Base-by-base conservation (phyloP, 106 monocot genomes). In the Hemerocallis citrina region DNA sequence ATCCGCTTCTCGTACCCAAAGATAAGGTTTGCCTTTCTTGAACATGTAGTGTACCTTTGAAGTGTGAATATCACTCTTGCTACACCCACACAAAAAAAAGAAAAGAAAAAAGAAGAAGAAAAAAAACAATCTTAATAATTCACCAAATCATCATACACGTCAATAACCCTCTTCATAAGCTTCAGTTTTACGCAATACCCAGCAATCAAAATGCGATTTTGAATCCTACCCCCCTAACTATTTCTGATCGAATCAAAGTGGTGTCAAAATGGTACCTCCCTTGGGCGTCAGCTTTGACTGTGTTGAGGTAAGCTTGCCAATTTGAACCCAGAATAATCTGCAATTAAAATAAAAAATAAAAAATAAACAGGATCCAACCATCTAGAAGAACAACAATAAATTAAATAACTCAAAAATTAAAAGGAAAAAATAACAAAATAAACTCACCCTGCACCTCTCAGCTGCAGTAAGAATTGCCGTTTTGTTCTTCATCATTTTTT, bases 271-370 rank as follows among this genome's bases (percentile, higher is more conserved):
- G 20, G 12, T 67, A 87, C 92, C 92, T 92, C 29, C 87, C 92
- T 51, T 72, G 77, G 22, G 83, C 67, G 35, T 92, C 83, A n/a
- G 78, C 87, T 77, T 86, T 92, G 77, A 59, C 15, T 7, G 59
- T 59, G 38, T 59, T 59, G 39, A 59, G 59, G 33, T 59, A 39
- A 33, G 59, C 37, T 24, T 37, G 38, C 74, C 80, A 87, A 43
- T 84, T 87, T 19, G 87, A 64, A 30, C 72, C 75, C 60, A 87
- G 62, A 43, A 87, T 83, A 61, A 77, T 92, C 92, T 92, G 67
- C 72, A 68, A 75, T 24, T 30, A 14, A n/a, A 10, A 8, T 22
- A n/a, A 9, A 10, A 14, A 3, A 41, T 19, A 40, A 12, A 59
- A 30, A 15, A 21, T 62, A n/a, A n/a, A n/a, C n/a, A n/a, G n/a